Evolutionary conservation across 2,329 filamentous ascomycete species (phyloP), one percentile per base, ranked within the genome.

Genomic region (Boeremia lycopersici): DNA sequence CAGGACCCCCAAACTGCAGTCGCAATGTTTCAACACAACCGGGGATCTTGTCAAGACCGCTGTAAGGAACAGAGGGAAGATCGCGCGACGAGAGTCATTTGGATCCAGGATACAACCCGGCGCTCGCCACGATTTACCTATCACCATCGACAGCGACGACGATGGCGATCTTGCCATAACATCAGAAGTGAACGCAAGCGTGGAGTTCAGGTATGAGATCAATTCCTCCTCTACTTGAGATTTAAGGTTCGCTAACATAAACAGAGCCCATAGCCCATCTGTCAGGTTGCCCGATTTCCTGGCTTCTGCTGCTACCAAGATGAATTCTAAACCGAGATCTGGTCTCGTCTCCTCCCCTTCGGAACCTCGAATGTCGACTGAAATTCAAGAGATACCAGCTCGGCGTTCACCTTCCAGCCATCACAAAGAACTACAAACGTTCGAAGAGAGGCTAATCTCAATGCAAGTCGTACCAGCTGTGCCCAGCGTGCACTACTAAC

Each of bases 131-230:
- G 11, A 52, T 0, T 11, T 33, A 1, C 61, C 61, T 10, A 64
- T 64, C 19, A 51, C 38, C 2, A 57, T 64, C 28, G 53, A 59
- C n/a, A 58, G 59, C 38, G 44, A 45, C 9, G 50, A 53, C 2
- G 38, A 39, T 3, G 23, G 7, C 6, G 29, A 17, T 25, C 8
- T 10, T 17, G 26, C 8, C 6, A 13, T 19, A 3, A 23, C 8
- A 11, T 23, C 13, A 9, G 29, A 33, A 11, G 12, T n/a, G 13
- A 12, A 4, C 6, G 17, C 9, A 23, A 17, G 5, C 11, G 26
- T 25, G 11, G 3, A 13, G 29, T 2, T 15, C 1, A 6, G 19
- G 39, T 41, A 30, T 15, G 39, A 11, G 13, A 6, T 41, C 17
- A 7, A 7, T 34, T 3, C 6, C 5, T n/a, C 11, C 23, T 39